phyloP scores from a whole-genome alignment of 495 filamentous ascomycete genomes.

The Hypoxylon perforatum region DNA sequence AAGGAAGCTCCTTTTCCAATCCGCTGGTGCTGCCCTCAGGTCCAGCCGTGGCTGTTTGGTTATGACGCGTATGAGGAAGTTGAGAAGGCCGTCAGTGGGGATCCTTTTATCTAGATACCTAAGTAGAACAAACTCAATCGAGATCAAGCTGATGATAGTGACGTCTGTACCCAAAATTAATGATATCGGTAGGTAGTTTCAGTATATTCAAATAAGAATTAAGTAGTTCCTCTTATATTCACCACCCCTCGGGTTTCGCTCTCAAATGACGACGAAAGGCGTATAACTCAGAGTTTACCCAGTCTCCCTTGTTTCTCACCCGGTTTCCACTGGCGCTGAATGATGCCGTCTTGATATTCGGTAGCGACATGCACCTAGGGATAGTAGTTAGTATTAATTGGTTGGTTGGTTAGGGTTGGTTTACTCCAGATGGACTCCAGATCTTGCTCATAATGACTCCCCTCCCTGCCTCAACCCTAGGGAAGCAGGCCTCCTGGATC shows the following conservation, averaged over 20 bases:
- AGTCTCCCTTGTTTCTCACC: constrained; percentile 29
- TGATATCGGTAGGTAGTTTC: not conserved
- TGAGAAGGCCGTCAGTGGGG: constrained; percentile 50
- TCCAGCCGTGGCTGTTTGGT: constrained; percentile 65
- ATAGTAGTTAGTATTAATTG: too few species aligned
- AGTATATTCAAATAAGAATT: too few species aligned
- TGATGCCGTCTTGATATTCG: constrained; percentile 71
- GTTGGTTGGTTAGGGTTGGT: too few species aligned
- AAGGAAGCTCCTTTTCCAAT: constrained; percentile 60
- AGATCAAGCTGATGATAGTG: not conserved
- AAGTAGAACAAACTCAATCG: not conserved
- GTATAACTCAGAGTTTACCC: constrained; percentile 24
- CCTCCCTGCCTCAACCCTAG: constrained; percentile 65
- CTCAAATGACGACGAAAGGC: not conserved
- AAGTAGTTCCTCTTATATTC: not conserved
- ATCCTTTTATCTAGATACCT: constrained; percentile 13
- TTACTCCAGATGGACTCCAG: constrained; percentile 69
- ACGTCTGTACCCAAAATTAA: not conserved
- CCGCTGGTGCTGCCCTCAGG: constrained; percentile 63
- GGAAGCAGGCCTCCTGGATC: constrained; percentile 72
- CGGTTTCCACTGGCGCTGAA: constrained; percentile 32
- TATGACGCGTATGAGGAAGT: constrained; percentile 65
- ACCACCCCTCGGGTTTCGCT: not conserved
- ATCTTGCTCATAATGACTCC: constrained; percentile 71
- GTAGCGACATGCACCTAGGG: constrained; percentile 73